Evolutionary conservation across 2,329 filamentous ascomycete genomes (phyloP).

Genomic region (Trichoderma breve): DNA sequence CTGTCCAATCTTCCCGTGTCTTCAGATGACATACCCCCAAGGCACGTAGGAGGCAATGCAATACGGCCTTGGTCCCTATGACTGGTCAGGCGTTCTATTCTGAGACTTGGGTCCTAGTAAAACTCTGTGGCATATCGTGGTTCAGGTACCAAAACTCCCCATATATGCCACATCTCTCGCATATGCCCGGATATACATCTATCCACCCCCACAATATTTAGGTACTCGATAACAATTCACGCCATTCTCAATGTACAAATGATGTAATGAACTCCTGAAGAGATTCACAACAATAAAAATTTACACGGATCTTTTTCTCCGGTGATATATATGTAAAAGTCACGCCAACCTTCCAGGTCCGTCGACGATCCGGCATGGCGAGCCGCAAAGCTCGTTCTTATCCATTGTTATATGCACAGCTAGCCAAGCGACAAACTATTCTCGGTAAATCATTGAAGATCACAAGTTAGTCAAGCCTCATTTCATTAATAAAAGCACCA

Average conservation of each 20-base stretch:
- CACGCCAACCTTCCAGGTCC: not conserved
- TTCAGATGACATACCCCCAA: rapidly evolving
- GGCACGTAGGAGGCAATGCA: not conserved
- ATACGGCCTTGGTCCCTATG: not conserved
- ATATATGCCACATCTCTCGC: not conserved
- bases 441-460: not conserved
- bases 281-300: not conserved
- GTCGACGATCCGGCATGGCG: not conserved
- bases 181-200: not conserved
- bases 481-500: not conserved
- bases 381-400: not conserved
- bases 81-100: not conserved
- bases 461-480: not conserved
- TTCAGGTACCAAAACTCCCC: not conserved
- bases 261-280: rapidly evolving
- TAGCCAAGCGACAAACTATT: not conserved
- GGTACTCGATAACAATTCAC: not conserved
- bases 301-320: not conserved
- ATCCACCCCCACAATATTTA: not conserved
- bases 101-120: rapidly evolving
- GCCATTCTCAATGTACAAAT: not conserved
- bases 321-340: not conserved
- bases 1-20: rapidly evolving
- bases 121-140: not conserved
- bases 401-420: not conserved